phyloP scores from a whole-genome alignment of 2,329 filamentous ascomycete species.

The Monilinia aucupariae region DNA sequence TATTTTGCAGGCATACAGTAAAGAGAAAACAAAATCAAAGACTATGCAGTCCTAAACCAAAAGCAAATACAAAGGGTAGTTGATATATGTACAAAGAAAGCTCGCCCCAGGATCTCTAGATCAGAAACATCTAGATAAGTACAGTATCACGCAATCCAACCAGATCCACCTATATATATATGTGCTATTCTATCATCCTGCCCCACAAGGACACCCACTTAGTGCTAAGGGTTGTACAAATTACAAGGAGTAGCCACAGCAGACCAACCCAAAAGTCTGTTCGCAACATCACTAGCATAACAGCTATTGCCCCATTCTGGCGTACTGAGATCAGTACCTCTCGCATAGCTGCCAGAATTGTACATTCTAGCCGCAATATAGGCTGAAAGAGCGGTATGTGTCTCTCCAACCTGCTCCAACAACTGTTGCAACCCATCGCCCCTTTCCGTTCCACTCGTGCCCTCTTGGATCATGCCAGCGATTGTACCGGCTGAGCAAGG shows the following conservation, averaged over 20 bases:
- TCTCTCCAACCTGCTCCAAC: constrained; percentile 19
- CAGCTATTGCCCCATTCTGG: constrained; percentile 23
- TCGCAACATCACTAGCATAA: constrained; percentile 30
- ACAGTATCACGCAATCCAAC: not conserved
- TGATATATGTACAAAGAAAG: not conserved
- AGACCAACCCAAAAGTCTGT: constrained; percentile 22
- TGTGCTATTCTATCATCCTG: not conserved
- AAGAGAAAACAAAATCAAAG: not conserved
- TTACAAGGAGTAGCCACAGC: not conserved
- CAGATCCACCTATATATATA: not conserved
- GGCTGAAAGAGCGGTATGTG: constrained; percentile 26
- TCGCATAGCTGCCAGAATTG: constrained; percentile 38
- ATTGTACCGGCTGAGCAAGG: constrained; percentile 12
- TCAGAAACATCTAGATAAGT: not conserved
- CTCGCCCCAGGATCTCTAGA: not conserved
- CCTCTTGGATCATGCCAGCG: constrained; percentile 31
- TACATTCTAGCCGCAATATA: constrained; percentile 39
- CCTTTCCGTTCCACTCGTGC: constrained; percentile 27
- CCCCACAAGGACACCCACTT: not conserved
- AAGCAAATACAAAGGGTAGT: not conserved
- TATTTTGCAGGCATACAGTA: not conserved
- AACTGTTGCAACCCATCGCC: constrained; percentile 7
- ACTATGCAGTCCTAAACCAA: not conserved
- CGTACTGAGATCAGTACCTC: constrained; percentile 34
- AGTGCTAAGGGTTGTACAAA: not conserved